These are phyloP conservation scores for Pyrenula massariospora DNA, from an alignment of 495 filamentous ascomycete genomes.

Conservation along the genomic window DNA sequence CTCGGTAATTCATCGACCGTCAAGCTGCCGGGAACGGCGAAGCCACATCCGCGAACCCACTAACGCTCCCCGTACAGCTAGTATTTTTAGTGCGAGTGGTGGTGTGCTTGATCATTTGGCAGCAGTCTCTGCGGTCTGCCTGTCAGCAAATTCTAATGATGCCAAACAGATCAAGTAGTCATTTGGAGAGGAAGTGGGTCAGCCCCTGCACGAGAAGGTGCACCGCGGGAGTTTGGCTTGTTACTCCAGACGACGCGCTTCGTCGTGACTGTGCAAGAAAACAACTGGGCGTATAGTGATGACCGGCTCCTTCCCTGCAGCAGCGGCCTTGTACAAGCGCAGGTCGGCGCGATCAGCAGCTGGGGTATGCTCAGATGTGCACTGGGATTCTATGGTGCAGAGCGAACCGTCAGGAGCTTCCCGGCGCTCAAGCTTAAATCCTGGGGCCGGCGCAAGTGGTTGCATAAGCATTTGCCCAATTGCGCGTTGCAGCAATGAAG, in stretches of 20 bases:
- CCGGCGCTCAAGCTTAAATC: not conserved
- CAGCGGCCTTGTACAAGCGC: not conserved
- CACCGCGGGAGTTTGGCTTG: no score
- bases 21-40: no score
- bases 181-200: no score
- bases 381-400: not conserved
- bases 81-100: not conserved
- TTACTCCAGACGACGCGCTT: no score
- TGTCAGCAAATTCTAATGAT: not conserved
- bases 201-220: no score
- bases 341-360: not conserved
- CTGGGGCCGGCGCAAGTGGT: not conserved
- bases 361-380: not conserved
- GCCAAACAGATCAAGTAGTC: not conserved
- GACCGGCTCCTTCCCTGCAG: not conserved
- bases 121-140: not conserved
- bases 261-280: no score
- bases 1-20: no score
- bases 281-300: no score
- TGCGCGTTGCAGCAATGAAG: not conserved
- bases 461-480: not conserved
- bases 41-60: constrained; percentile 9
- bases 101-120: no score
- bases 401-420: no score
- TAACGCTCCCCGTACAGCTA: not conserved